A percentile compares a stretch with the other conserved stretches of the same genome.
Conservation (phyloP, 148 eudicot genomes). For the Rhododendron simsii region DNA sequence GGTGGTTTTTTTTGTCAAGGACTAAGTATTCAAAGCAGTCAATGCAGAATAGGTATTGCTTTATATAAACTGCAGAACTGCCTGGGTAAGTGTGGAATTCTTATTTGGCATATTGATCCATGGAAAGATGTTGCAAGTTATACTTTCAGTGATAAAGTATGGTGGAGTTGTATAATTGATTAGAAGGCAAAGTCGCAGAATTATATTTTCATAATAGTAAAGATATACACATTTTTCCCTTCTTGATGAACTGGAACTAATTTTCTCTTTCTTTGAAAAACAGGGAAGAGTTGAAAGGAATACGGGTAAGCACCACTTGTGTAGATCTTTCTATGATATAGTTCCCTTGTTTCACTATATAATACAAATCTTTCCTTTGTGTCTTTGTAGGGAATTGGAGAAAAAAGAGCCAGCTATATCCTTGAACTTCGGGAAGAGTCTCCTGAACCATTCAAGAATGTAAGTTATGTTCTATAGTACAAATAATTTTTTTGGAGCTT, state of each 20-base stretch:
- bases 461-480: slow-evolving; percentile 17
- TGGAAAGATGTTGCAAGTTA: background rate
- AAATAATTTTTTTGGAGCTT: background rate
- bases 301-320: slow-evolving; percentile 42
- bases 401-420: slow-evolving; percentile 68
- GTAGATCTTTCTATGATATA: background rate
- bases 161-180: background rate
- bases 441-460: slow-evolving; percentile 71
- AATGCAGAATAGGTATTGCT: background rate
- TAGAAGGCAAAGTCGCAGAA: background rate
- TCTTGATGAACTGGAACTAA: background rate
- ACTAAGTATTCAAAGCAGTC: background rate
- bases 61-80: background rate
- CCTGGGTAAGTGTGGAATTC: background rate
- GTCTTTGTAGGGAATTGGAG: slow-evolving; percentile 64
- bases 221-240: background rate
- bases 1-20: background rate
- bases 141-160: background rate
- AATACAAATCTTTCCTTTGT: background rate
- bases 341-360: background rate
- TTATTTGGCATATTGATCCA: background rate
- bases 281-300: slow-evolving; percentile 74
- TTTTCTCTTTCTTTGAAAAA: background rate
- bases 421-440: slow-evolving; percentile 69
- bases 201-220: background rate